Evolutionary conservation across 177 flowering plant genomes (phyloP).

Genomic region (Tripterygium wilfordii): DNA sequence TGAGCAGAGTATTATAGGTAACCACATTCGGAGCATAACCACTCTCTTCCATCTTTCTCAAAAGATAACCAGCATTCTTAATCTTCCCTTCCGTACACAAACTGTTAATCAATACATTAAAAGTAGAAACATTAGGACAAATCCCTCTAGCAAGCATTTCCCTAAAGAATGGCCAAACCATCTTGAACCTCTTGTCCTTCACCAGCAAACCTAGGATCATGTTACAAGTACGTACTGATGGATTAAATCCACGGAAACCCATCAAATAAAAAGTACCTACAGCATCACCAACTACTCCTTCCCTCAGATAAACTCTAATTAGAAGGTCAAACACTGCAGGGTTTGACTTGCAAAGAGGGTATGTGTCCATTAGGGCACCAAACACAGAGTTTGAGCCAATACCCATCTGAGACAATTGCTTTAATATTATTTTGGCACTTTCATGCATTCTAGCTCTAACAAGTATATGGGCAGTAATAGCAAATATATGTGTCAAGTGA

Average conservation of each 20-base stretch:
- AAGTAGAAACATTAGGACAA: conserved; percentile 66
- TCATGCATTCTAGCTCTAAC: conserved; percentile 69
- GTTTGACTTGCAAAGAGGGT: conserved; percentile 68
- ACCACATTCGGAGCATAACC: conserved; percentile 58
- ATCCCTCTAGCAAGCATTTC: conserved; percentile 55
- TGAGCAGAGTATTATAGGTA: conserved; percentile 74
- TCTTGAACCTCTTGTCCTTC: conserved; percentile 21
- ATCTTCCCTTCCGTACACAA: conserved; percentile 68
- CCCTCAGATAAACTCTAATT: conserved; percentile 53
- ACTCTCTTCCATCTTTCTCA: conserved; percentile 68
- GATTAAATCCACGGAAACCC: conserved; percentile 55
- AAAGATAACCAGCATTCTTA: conserved; percentile 53
- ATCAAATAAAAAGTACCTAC: conserved; percentile 46
- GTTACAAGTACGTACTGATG: conserved; percentile 68
- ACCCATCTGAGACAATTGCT: conserved; percentile 35
- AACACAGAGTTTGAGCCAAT: conserved; percentile 38
- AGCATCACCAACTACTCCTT: conserved; percentile 47
- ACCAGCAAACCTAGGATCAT: conserved; percentile 44
- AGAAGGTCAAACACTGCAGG: conserved; percentile 80
- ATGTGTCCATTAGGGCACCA: conserved; percentile 63
- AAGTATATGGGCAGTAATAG: conserved; percentile 60
- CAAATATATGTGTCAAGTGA: conserved; percentile 42
- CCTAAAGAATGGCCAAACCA: conserved; percentile 58
- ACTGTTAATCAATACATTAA: conserved; percentile 54
- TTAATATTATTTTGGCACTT: conserved; percentile 46